These are phyloP conservation scores for Cladophialophora psammophila DNA, from an alignment of 2,329 filamentous ascomycete species.

Conservation along the genomic window DNA sequence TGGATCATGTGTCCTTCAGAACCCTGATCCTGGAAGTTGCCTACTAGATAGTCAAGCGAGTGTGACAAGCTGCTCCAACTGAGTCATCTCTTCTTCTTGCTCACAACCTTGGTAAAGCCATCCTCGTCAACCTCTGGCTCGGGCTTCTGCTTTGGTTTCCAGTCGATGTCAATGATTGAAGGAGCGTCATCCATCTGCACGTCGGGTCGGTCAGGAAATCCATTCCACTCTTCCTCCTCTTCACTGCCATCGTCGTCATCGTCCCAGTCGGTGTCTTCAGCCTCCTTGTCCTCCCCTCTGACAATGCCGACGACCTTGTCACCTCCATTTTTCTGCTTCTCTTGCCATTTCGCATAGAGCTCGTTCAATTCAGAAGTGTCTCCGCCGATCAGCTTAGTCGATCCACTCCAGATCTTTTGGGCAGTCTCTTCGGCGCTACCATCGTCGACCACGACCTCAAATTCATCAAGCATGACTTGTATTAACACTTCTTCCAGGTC, in stretches of 20 bases:
- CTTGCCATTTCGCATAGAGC: constrained; percentile 60
- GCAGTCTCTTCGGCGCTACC: constrained; percentile 80
- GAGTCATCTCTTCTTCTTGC: constrained; percentile 66
- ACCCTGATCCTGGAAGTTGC: neutral
- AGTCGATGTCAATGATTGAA: constrained; percentile 57
- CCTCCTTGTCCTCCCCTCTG: constrained; percentile 51
- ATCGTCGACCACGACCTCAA: constrained; percentile 91
- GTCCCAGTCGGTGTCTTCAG: constrained; percentile 66
- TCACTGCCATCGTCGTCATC: constrained; percentile 60
- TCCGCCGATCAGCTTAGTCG: constrained; percentile 59
- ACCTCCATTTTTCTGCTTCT: constrained; percentile 50
- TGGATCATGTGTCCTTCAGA: neutral
- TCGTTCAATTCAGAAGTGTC: constrained; percentile 59
- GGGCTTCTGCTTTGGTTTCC: constrained; percentile 66
- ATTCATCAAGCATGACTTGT: constrained; percentile 94
- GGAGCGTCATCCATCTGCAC: constrained; percentile 73
- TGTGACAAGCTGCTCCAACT: neutral
- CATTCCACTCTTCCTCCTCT: constrained; percentile 65
- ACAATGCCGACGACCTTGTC: constrained; percentile 41
- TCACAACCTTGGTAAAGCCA: constrained; percentile 77
- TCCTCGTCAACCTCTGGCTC: constrained; percentile 80
- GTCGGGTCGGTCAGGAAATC: constrained; percentile 60
- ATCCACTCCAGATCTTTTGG: constrained; percentile 73
- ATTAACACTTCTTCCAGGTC: constrained; percentile 86
- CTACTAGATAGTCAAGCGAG: neutral